Base-by-base conservation (phyloP, 2,329 filamentous ascomycete genomes). In the Fusarium torreyae region DNA sequence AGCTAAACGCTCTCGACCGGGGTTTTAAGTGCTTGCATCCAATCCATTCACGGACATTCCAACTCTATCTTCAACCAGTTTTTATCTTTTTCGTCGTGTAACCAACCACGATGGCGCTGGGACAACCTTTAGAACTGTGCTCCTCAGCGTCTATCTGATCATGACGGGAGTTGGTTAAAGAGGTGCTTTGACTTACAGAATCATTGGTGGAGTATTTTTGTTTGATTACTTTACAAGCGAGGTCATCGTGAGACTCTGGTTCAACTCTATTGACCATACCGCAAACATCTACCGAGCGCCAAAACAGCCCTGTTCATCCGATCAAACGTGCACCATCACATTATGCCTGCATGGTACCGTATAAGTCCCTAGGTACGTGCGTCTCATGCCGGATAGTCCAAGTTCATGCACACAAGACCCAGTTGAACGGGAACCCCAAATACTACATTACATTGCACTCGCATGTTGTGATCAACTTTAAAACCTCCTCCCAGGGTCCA, bases 1-100 rank as follows among this genome's bases (percentile, higher is more conserved):
- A 31, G 28, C 28, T 31, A 31, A 51, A 63, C 54, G 54, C 38
- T 50, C 46, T 42, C 11, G 71, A 74, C 71, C 67, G 28, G 71
- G 71, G 71, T 56, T 74, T 73, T 71, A 73, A 73, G 71, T 73
- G 71, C 71, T 74, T 73, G 71, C 71, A 73, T 72, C 43, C 8
- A 45, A 57, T 57, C 28, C 28, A 31, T 51, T 31, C 40, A 42
- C 34, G 24, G 18, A 43, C 36, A 67, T 38, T 31, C 18, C n/a
- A 53, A 58, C 52, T 42, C 26, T 63, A 20, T 34, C 18, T 18
- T 31, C 40, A 49, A 31, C 33, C 28, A 31, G 42, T 22, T 57
- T 15, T 53, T 20, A 50, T 18, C 22, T 40, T 31, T 57, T 39
- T 42, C 14, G n/a, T 36, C 34, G 33, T 49, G 28, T 26, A 36